Evolutionary conservation across 305 asterid species (phyloP), one percentile per base, ranked within the genome.

Genomic region (Ilex paraguariensis): DNA sequence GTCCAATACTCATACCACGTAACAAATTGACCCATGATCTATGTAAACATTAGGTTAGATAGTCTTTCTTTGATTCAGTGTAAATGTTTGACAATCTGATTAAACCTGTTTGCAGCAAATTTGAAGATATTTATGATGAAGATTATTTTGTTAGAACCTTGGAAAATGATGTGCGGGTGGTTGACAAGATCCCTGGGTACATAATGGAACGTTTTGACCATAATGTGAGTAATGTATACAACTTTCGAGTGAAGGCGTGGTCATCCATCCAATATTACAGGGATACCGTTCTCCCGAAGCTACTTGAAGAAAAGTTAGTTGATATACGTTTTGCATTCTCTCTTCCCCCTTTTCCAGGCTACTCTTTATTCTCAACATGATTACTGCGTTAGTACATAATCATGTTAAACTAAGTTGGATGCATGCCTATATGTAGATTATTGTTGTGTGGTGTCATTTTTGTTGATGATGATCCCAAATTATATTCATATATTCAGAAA

Each of bases 191-290:
- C 72, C 99, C 99, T 33, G 88, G 76, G 48, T 71, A 84, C 77
- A 70, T 93, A 68, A 90, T 93, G 76, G 74, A 73, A 66, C 74
- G 80, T 63, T 73, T 77, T 53, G 96, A 83, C 77, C 63, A 74
- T 79, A 88, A 88, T 62, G 67, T 91, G 84, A 91, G 86, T 83
- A 91, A 88, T 67, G 95, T 91, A 58, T 78, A 78, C 84, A 91
- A 91, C 89, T 91, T 91, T 73, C 83, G 87, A 81, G 76, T 88
- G 79, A 91, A 86, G 71, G 96, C 98, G 65, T 84, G 93, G 98
- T 79, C 98, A 63, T 80, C 95, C 67, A 80, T 88, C 65, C 73
- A 72, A 56, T 91, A 78, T 74, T 88, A 88, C 75, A 81, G 81
- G 58, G 90, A 84, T 60, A 81, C 77, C 52, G 98, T 91, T 73